Evolutionary conservation across 1,284 basidiomycete genomes (phyloP), one percentile per base, ranked within the genome.

Genomic region (Fomes fomentarius): DNA sequence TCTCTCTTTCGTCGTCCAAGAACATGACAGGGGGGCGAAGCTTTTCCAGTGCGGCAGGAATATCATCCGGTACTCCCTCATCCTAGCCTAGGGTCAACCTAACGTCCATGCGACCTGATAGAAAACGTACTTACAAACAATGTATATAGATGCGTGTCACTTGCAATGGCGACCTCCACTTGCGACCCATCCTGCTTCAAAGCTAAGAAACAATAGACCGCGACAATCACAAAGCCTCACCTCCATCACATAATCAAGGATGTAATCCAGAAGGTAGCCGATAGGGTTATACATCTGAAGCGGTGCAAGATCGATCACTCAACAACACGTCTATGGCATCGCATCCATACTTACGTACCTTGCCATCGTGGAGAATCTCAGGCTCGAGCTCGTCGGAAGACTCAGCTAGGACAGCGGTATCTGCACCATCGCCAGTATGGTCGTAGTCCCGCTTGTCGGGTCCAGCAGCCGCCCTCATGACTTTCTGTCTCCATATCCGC

Each of bases 1-100:
- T 21, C 34, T 63, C 47, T 47, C 64, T 41, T 8, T 62, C 60
- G 33, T 67, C 52, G 31, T 60, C 63, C 11, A 62, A 47, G n/a
- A 66, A 63, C 39, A 66, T 54, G 5, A 67, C 56, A 0, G 52
- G 47, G 1, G 66, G 66, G 10, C 46, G 39, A 31, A 58, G 1
- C 9, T 55, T 52, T 6, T 58, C 28, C 11, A 66, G 50, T 11
- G 60, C 60, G 3, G 25, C 47, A 4, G 39, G 50, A n/a, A 67
- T 59, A 35, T 67, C 61, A 1, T 58, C 37, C 0, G 63, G 63
- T 15, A 63, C 4, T 1, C 1, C 11, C n/a, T n/a, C n/a, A n/a
- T n/a, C n/a, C n/a, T n/a, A n/a, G n/a, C n/a, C n/a, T n/a, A n/a
- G n/a, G n/a, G n/a, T n/a, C n/a, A n/a, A n/a, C n/a, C n/a, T n/a